Conservation (phyloP, 306 rosid genomes). For the Begonia fuchsioides region DNA sequence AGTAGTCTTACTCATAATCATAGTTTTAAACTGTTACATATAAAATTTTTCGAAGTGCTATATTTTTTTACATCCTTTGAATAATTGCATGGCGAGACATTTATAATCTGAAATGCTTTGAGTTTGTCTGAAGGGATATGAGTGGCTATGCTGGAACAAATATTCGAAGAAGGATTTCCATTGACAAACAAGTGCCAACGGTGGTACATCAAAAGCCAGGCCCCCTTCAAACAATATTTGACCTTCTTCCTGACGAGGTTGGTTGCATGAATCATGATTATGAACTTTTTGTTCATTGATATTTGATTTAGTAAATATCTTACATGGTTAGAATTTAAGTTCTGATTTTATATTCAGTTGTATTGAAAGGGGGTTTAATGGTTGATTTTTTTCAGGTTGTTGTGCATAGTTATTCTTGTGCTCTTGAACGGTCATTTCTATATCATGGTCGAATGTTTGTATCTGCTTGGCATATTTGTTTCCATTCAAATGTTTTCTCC, state of each 20-base stretch:
- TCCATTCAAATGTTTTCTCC: conserved; percentile 91
- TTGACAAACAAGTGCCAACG: conserved; percentile 60
- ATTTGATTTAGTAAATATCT: background rate
- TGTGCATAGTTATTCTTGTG: conserved; percentile 93
- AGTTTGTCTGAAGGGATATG: conserved; percentile 17
- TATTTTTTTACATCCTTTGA: no score
- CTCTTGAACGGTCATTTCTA: conserved; percentile 97
- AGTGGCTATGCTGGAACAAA: conserved; percentile 68
- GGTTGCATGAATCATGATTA: conserved; percentile 15
- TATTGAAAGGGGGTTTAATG: conserved; percentile 18
- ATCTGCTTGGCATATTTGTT: conserved; percentile 90
- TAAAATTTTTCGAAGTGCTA: no score
- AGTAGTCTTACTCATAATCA: no score
- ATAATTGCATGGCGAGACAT: no score
- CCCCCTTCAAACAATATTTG: conserved; percentile 84
- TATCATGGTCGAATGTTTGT: conserved; percentile 98
- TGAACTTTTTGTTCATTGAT: background rate
- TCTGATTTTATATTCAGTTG: conserved; percentile 1
- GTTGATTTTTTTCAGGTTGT: conserved; percentile 51
- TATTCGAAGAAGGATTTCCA: conserved; percentile 55
- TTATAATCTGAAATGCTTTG: no score
- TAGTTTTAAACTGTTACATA: no score
- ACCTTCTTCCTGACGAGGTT: conserved; percentile 78
- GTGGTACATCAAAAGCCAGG: conserved; percentile 96
- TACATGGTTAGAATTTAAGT: background rate